A percentile compares a stretch with the other conserved stretches of the same genome.
These are phyloP conservation scores for Hypsizygus marmoreus DNA, from an alignment of 768 basidiomycete species.

Conservation along the genomic window DNA sequence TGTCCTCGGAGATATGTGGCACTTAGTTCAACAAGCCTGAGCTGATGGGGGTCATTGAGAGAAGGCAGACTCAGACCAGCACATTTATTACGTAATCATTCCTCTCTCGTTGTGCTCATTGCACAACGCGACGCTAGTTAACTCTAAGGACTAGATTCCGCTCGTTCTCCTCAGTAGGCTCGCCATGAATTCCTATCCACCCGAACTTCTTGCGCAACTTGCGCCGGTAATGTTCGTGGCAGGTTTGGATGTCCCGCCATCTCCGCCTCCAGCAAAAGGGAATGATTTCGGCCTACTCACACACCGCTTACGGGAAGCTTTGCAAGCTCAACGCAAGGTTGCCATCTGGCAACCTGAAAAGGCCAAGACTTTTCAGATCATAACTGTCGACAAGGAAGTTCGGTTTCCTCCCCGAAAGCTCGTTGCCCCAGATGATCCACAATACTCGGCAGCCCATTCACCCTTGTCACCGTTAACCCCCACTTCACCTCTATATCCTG, in stretches of 20 bases:
- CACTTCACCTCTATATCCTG: constrained; percentile 88
- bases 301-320: constrained; percentile 65
- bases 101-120: too few relatives aligned
- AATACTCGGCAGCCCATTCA: constrained; percentile 69
- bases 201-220: constrained; percentile 85
- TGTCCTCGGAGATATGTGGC: too few relatives aligned
- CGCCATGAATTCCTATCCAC: constrained; percentile 89
- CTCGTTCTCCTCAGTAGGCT: too few relatives aligned
- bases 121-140: too few relatives aligned
- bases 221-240: constrained; percentile 95
- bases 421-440: constrained; percentile 56
- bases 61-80: too few relatives aligned
- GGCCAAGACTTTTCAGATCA: constrained; percentile 73
- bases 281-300: constrained; percentile 67
- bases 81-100: too few relatives aligned
- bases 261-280: constrained; percentile 30
- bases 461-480: constrained; percentile 92
- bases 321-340: constrained; percentile 62
- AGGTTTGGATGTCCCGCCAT: constrained; percentile 57
- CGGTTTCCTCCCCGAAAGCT: constrained; percentile 89
- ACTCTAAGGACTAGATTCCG: not conserved
- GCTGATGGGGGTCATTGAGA: too few relatives aligned
- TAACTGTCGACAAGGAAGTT: constrained; percentile 81
- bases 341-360: constrained; percentile 77
- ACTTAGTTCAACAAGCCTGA: too few relatives aligned